Percentiles rank a stretch among this genome's conserved stretches.
These are phyloP conservation scores for Mycena galopus DNA, from an alignment of 768 basidiomycete species.

Conservation along the genomic window DNA sequence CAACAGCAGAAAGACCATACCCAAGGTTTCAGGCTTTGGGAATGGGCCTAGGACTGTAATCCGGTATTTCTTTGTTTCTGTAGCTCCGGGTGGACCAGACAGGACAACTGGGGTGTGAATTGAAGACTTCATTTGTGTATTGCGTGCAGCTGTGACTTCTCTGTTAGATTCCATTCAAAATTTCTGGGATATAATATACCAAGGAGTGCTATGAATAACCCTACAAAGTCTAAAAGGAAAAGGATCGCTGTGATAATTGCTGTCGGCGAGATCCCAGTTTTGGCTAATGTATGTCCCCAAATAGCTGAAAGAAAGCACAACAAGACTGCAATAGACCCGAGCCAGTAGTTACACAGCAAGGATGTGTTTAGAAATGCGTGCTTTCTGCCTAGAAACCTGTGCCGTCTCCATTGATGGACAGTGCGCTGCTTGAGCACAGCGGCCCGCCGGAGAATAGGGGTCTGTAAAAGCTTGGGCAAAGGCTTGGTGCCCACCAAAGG, in stretches of 20 bases:
- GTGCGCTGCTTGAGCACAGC: too few relatives aligned
- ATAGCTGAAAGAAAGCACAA: too few relatives aligned
- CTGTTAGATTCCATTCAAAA: not conserved
- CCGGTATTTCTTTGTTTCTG: conserved; percentile 14
- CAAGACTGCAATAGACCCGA: too few relatives aligned
- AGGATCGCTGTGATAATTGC: not conserved
- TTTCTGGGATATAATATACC: not conserved
- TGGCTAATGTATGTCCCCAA: too few relatives aligned
- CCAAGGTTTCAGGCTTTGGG: not conserved
- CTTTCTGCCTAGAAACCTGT: too few relatives aligned
- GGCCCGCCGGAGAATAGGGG: conserved; percentile 5
- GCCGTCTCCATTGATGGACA: too few relatives aligned
- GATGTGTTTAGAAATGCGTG: too few relatives aligned
- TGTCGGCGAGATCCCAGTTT: not conserved
- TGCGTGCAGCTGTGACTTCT: not conserved
- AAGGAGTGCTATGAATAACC: not conserved
- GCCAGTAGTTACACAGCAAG: too few relatives aligned
- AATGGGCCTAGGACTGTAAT: conserved; percentile 20
- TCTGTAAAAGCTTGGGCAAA: not conserved
- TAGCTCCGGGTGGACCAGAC: not conserved
- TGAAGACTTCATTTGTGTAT: conserved; percentile 6
- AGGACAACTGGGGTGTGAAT: too few relatives aligned
- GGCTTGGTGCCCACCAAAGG: not conserved
- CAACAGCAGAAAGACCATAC: not conserved
- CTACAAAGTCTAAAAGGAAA: not conserved